Conservation (phyloP, 2,329 filamentous ascomycete genomes). For the Scortechinia acanthostroma region DNA sequence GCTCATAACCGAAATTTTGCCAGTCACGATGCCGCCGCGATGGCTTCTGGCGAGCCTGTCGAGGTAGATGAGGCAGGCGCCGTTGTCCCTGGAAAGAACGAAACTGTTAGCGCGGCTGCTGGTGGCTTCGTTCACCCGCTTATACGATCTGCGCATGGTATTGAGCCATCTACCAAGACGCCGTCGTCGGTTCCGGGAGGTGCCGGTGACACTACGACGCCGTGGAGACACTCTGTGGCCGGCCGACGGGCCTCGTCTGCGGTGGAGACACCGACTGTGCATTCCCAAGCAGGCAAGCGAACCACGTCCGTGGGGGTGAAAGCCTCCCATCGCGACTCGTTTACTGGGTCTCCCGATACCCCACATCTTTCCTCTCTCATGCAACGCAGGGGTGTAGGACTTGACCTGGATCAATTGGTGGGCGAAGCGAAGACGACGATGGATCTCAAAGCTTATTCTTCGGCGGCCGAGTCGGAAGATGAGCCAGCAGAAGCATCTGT, state of each 20-base stretch:
- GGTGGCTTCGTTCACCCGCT: constrained; percentile 55
- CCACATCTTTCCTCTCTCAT: constrained; percentile 65
- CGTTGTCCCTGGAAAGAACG: constrained; percentile 30
- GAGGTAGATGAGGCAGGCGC: constrained; percentile 56
- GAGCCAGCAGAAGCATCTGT: constrained; percentile 29
- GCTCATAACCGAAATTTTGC: constrained; percentile 89
- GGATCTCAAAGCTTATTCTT: constrained; percentile 37
- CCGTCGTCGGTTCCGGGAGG: constrained; percentile 18
- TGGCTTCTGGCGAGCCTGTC: constrained; percentile 77
- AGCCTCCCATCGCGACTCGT: constrained; percentile 19
- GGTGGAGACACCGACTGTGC: constrained; percentile 42
- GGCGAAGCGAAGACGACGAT: constrained; percentile 48
- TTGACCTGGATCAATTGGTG: constrained; percentile 51
- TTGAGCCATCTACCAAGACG: constrained; percentile 18
- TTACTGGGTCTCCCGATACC: constrained; percentile 46
- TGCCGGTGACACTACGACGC: not conserved
- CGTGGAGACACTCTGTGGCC: not conserved
- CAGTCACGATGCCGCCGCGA: constrained; percentile 88
- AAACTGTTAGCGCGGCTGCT: constrained; percentile 14
- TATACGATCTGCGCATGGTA: constrained; percentile 29
- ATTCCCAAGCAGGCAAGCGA: constrained; percentile 41
- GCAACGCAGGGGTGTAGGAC: constrained; percentile 49
- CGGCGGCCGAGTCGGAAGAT: constrained; percentile 44
- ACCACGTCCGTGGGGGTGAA: constrained; percentile 13
- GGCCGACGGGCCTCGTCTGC: constrained; percentile 26